Conservation (phyloP, 768 basidiomycete genomes). For the Lactifluus rugatus region DNA sequence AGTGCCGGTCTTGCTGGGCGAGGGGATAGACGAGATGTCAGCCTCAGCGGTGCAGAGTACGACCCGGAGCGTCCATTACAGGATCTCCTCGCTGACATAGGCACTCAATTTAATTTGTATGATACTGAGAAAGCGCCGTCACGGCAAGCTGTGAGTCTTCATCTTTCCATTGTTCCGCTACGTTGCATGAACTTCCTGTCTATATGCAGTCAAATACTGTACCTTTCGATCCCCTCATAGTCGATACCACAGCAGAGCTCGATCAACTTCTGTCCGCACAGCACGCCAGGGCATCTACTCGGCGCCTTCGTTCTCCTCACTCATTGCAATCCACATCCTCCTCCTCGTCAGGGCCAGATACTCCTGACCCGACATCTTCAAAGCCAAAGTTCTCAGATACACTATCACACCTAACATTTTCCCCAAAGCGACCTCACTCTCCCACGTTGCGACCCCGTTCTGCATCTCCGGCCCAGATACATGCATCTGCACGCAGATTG, state of each 20-base stretch:
- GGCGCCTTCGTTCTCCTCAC: slow-evolving; percentile 37
- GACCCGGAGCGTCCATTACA: slow-evolving; percentile 76
- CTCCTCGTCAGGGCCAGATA: slow-evolving; percentile 39
- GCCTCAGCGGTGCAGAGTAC: slow-evolving; percentile 71
- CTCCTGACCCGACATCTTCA: slow-evolving; percentile 31
- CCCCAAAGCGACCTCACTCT: slow-evolving; percentile 60
- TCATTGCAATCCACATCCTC: slow-evolving; percentile 38
- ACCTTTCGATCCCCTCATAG: slow-evolving; percentile 45
- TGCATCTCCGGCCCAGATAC: not conserved
- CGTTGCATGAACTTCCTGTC: slow-evolving; percentile 2
- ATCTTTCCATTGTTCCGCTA: not conserved
- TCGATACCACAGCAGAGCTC: slow-evolving; percentile 53
- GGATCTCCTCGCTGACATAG: slow-evolving; percentile 57
- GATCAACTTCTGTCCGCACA: slow-evolving; percentile 53
- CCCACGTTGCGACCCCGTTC: slow-evolving; percentile 12
- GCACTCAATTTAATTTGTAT: slow-evolving; percentile 46
- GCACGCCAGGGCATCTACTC: slow-evolving; percentile 33
- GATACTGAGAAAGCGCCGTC: slow-evolving; percentile 44
- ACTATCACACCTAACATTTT: slow-evolving; percentile 59
- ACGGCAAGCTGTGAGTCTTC: slow-evolving; percentile 36
- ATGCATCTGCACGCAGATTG: not conserved
- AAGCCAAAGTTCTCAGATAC: slow-evolving; percentile 65
- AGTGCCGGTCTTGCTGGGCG: slow-evolving; percentile 67
- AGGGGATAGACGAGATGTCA: slow-evolving; percentile 41
- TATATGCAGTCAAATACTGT: slow-evolving; percentile 24